Percentiles rank a stretch among this genome's conserved stretches.
Conservation (phyloP, 2,329 filamentous ascomycete species). For the Epichloe sp. region DNA sequence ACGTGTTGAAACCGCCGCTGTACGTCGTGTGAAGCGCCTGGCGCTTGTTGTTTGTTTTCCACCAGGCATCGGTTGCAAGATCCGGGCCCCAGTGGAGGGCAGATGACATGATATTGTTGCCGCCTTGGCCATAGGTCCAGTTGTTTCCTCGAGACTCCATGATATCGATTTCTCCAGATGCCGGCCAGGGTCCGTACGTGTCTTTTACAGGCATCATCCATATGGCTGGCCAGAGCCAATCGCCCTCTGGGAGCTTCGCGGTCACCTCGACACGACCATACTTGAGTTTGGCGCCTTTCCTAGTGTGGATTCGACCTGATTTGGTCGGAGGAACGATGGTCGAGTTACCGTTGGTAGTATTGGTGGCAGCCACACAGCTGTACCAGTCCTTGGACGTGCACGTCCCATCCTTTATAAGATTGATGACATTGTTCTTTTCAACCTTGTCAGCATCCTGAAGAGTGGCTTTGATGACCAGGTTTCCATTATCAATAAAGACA, state of each 20-base stretch:
- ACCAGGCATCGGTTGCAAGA: constrained; percentile 61
- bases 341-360: constrained; percentile 55
- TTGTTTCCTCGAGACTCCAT: constrained; percentile 74
- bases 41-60: constrained; percentile 69
- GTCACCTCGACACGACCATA: constrained; percentile 73
- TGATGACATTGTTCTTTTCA: constrained; percentile 51
- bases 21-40: constrained; percentile 64
- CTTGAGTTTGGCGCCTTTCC: constrained; percentile 55
- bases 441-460: constrained; percentile 57
- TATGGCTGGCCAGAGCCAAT: constrained; percentile 5
- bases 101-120: constrained; percentile 69
- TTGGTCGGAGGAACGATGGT: constrained; percentile 66
- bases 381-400: constrained; percentile 49
- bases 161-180: constrained; percentile 75
- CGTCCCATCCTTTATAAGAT: constrained; percentile 50
- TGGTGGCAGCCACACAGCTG: constrained; percentile 57
- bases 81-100: constrained; percentile 75
- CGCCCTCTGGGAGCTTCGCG: constrained; percentile 57
- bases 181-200: constrained; percentile 65
- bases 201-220: constrained; percentile 66
- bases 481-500: constrained; percentile 55
- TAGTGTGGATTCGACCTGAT: constrained; percentile 68
- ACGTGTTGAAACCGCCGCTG: constrained; percentile 56
- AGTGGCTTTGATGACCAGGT: constrained; percentile 64
- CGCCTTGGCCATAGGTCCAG: constrained; percentile 59